Conservation (phyloP, 2,329 filamentous ascomycete species). For the Colletotrichum graminicola region DNA sequence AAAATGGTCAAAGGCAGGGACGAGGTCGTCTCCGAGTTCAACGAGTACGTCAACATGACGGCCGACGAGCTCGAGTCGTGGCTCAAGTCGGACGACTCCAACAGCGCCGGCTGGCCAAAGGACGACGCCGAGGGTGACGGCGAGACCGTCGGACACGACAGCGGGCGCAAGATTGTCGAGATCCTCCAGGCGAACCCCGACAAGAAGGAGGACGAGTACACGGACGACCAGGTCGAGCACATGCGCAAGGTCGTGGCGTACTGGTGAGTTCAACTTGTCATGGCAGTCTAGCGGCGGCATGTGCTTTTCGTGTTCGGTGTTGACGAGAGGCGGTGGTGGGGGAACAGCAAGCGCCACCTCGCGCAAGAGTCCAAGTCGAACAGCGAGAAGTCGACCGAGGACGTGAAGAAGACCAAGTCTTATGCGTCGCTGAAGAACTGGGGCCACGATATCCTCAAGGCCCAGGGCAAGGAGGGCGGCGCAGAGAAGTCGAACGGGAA, state of each 20-base stretch:
- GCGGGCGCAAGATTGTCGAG: constrained; percentile 72
- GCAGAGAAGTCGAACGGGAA: constrained; percentile 2
- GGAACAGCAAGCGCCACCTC: constrained; percentile 68
- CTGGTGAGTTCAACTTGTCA: constrained; percentile 56
- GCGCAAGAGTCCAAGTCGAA: constrained; percentile 73
- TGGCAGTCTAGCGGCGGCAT: not conserved
- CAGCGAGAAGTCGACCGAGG: constrained; percentile 60
- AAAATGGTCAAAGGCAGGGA: constrained; percentile 46
- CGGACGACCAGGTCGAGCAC: constrained; percentile 66
- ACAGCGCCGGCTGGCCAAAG: constrained; percentile 70
- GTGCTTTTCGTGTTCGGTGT: not conserved
- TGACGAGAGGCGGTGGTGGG: not conserved
- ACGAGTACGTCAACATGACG: constrained; percentile 75
- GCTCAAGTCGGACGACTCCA: constrained; percentile 70
- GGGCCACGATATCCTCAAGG: constrained; percentile 67
- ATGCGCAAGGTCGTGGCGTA: constrained; percentile 75
- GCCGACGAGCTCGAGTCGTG: constrained; percentile 70
- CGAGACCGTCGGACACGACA: constrained; percentile 74
- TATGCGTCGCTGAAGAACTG: constrained; percentile 74
- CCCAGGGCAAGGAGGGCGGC: constrained; percentile 43
- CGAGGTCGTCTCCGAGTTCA: constrained; percentile 68
- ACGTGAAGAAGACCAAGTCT: constrained; percentile 62
- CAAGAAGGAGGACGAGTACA: constrained; percentile 68
- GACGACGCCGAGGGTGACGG: constrained; percentile 65
- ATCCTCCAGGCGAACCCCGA: constrained; percentile 73